Base-by-base conservation (phyloP, 805 yeast genomes). In the Saturnispora quitensis region DNA sequence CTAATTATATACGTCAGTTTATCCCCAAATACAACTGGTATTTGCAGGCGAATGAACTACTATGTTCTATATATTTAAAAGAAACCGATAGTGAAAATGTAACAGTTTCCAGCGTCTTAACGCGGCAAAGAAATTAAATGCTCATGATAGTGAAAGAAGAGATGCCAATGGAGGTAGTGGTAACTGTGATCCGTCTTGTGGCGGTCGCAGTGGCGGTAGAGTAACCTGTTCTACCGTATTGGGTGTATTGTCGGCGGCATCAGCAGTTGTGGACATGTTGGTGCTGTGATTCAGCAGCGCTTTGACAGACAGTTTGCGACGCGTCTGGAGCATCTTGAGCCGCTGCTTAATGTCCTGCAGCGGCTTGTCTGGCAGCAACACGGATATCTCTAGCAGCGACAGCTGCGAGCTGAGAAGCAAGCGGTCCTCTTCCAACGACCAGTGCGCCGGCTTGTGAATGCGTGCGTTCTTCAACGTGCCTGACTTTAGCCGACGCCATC, bases 401-500 rank as follows among this genome's bases (percentile, higher is more conserved):
- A 48, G 25, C 13, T 42, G 43, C 12, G 40, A 31, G 6, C 40
- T 18, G 42, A 48, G 12, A 2, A 48, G 17, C 24, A 48, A 18
- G 3, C 17, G 43, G 22, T 48, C 50, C 34, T 48, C 50, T 18
- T 48, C 50, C 10, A 22, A 15, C 9, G 50, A 22, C 50, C 50
- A 48, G 6, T 31, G 38, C n/a, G 47, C 10, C 6, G 27, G 28
- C n/a, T 45, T 34, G 8, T 31, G 22, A 31, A n/a, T 10, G 7
- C 38, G 40, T 13, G 34, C 27, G 4, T 45, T 38, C 38, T 75
- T 66, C 44, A 73, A 63, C 15, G 73, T 67, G 9, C 78, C 78
- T 4, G 73, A 67, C 58, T 72, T 78, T 35, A 82, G 67, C 55
- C 96, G 69, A 64, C 96, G 77, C 96, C 96, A 88, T 59, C 96